Percentiles rank a stretch among this genome's conserved stretches.
Evolutionary conservation across 2,329 filamentous ascomycete genomes (phyloP).

Genomic region (Cladobotryum protrusum): DNA sequence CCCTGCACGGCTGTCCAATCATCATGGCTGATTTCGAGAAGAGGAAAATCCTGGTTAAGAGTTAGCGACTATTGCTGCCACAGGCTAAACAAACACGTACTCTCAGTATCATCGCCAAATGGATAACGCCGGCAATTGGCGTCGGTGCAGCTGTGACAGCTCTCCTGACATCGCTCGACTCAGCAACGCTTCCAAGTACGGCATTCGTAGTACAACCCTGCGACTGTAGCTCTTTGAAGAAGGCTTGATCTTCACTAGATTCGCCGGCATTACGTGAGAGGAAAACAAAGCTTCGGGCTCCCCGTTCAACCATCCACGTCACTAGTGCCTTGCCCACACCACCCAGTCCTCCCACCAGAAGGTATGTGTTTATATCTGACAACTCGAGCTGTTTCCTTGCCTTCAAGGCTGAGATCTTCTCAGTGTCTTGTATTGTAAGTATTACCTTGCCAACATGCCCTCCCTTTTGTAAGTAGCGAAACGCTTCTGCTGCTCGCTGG

Average conservation of each 20-base stretch:
- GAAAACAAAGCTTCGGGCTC: slow-evolving; percentile 21
- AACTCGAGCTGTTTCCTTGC: slow-evolving; percentile 3
- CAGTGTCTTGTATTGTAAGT: slow-evolving; percentile 10
- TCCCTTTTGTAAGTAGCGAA: slow-evolving; percentile 14
- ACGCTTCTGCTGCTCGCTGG: slow-evolving; percentile 11
- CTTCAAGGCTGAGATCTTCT: background rate
- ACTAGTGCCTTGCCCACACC: slow-evolving; percentile 15
- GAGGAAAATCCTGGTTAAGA: slow-evolving; percentile 2
- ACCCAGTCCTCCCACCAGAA: slow-evolving; percentile 17
- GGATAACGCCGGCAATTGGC: slow-evolving; percentile 30
- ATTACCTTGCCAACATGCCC: slow-evolving; percentile 16
- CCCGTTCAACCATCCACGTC: slow-evolving; percentile 15
- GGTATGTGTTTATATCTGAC: slow-evolving; percentile 10
- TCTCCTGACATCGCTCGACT: slow-evolving; percentile 6
- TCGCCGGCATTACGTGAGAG: slow-evolving; percentile 12
- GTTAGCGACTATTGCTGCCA: background rate
- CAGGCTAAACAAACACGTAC: background rate
- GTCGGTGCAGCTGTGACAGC: slow-evolving; percentile 8
- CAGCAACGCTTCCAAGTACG: slow-evolving; percentile 14
- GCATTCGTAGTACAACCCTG: slow-evolving; percentile 14
- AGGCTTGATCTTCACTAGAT: background rate
- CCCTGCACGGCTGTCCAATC: slow-evolving; percentile 19
- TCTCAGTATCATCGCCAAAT: slow-evolving; percentile 29
- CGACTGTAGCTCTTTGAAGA: slow-evolving; percentile 15
- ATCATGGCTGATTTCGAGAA: slow-evolving; percentile 25